These are phyloP conservation scores for Salix caprea DNA, from an alignment of 345 rosid species.

Conservation along the genomic window DNA sequence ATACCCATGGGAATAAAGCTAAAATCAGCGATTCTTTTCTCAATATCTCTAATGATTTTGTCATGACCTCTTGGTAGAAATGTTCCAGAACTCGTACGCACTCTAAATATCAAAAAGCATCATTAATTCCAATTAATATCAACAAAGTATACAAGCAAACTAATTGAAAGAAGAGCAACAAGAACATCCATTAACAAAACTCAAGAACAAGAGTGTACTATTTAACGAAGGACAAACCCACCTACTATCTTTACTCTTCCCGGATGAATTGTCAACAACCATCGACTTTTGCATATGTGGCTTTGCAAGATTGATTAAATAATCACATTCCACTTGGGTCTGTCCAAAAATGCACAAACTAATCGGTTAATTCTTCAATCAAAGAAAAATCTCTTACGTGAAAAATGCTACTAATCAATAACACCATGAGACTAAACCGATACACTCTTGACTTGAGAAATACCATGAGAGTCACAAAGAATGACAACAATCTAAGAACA, in stretches of 20 bases:
- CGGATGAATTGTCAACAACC: slow-evolving; percentile 78
- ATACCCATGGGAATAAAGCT: slow-evolving; percentile 83
- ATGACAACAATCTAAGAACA: too few relatives aligned
- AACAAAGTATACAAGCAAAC: not conserved
- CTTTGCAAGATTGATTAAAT: slow-evolving; percentile 68
- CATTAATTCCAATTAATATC: not conserved
- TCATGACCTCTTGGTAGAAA: slow-evolving; percentile 78
- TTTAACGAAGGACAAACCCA: not conserved
- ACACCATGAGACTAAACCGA: too few relatives aligned
- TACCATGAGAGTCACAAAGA: too few relatives aligned
- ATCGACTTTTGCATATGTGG: slow-evolving; percentile 76
- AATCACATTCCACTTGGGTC: slow-evolving; percentile 74
- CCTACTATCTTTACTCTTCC: slow-evolving; percentile 94
- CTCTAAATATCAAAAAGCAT: slow-evolving; percentile 42
- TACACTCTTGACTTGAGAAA: too few relatives aligned
- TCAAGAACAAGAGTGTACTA: not conserved
- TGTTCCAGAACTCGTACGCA: slow-evolving; percentile 85
- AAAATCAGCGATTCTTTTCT: slow-evolving; percentile 84
- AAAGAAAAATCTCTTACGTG: not conserved
- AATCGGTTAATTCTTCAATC: not conserved
- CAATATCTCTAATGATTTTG: slow-evolving; percentile 64
- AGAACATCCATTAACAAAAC: not conserved
- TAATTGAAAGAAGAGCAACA: not conserved
- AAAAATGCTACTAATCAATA: too few relatives aligned
- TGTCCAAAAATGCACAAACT: slow-evolving; percentile 29